Evolutionary conservation across 2,329 filamentous ascomycete species (phyloP), one percentile per base, ranked within the genome.

Genomic region (Fusarium lateritium): DNA sequence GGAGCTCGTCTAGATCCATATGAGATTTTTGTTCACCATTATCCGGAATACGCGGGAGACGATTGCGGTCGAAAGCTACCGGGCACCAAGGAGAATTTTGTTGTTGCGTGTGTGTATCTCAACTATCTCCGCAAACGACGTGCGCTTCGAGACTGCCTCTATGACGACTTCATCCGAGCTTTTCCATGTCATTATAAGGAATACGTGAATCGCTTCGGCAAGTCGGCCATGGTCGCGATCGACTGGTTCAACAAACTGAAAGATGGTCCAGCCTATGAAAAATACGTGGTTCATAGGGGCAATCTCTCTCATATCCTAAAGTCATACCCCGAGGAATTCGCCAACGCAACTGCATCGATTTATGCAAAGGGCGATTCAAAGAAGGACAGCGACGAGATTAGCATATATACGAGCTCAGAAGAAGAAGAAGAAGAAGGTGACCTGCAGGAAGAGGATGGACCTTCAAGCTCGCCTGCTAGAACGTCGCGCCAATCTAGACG

Each of bases 151-250:
- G 79, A 80, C 24, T 84, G 77, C 54, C 71, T 86, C 0, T 88
- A 82, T 61, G 86, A 88, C 67, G 86, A 88, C 56, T 85, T 87
- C 53, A 81, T 88, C 31, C 76, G 81, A 9, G 73, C 76, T 3
- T 87, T 83, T 51, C 77, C 80, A 3, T 73, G 72, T 2, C 78
- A 81, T 1, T 88, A 81, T 65, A 65, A 80, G 8, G 65, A 71
- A 1, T 86, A 87, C 55, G 78, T 83, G 24, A 56, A 71, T 3
- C 68, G 70, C 4, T 57, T 73, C 2, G 70, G 64, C 4, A 71
- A 72, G 22, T 71, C 77, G 22, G 65, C 78, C 1, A 76, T 82
- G 10, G 75, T 79, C 5, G 81, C 80, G 3, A 73, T 83, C 5
- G 73, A 83, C 26, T 87, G 82, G 80, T 84, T 74, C 70, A 81